Evolutionary conservation across 768 basidiomycete genomes (phyloP), one percentile per base, ranked within the genome.

Genomic region (Suillus decipiens): DNA sequence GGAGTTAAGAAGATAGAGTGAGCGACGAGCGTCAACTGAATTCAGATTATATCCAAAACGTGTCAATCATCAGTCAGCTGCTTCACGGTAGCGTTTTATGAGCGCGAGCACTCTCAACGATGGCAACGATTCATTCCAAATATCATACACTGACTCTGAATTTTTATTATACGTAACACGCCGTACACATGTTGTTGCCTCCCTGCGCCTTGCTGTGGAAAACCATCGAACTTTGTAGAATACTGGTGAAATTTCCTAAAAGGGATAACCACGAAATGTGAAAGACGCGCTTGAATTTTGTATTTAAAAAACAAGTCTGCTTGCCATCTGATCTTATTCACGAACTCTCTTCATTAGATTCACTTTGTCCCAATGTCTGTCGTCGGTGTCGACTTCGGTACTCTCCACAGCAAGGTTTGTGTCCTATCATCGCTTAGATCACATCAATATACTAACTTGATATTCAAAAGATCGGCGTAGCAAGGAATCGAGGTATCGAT

Each of bases 401-500:
- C 93, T 60, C 84, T 96, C 15, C 88, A 89, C 76, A 92, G 90
- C 79, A 95, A 96, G 85, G 93, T 91, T 63, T 43, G 79, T 74
- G 6, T 24, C 1, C 5, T 8, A 24, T 41, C 54, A 24, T 34
- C 36, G 57, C 59, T 62, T 59, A 59, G 55, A 37, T 68, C 48
- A 17, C 51, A 12, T 62, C 47, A 48, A 24, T 17, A 28, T 15
- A 12, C 47, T 22, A 24, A 37, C 43, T 41, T 41, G 56, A 63
- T 54, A 41, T 48, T 54, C 74, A 10, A 67, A n/a, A 93, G 93
- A 95, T 98, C 75, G 95, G 95, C 81, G 95, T 96, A 67, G 95
- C 95, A 22, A 86, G 95, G 78, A 90, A 93, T 79, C 86, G 93
- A 73, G 96, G 96, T 69, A 96, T 99, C 81, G 96, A 99, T 84